Percentiles rank a stretch among this genome's conserved stretches.
These are phyloP conservation scores for Paxillus involutus DNA, from an alignment of 768 basidiomycete species.

Conservation along the genomic window DNA sequence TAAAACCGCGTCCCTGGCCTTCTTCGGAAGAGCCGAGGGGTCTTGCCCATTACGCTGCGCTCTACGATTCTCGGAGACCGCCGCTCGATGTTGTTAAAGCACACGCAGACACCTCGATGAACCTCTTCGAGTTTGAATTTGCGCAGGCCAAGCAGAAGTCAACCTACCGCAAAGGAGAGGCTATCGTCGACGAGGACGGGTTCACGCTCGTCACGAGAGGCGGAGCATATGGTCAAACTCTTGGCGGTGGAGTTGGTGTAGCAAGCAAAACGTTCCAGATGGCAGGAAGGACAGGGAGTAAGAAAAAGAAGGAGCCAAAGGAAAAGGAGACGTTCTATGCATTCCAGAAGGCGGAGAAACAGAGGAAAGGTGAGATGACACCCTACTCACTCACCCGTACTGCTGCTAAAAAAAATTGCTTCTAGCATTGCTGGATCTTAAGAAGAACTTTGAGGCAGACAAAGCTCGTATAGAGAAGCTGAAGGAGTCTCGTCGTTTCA, in stretches of 20 bases:
- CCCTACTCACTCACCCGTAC: not conserved
- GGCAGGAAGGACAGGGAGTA: slow-evolving; percentile 34
- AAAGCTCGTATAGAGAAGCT: slow-evolving; percentile 50
- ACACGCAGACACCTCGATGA: slow-evolving; percentile 82
- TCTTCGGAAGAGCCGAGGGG: slow-evolving; percentile 63
- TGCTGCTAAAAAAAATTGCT: slow-evolving; percentile 5
- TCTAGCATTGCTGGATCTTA: slow-evolving; percentile 57
- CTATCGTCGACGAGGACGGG: slow-evolving; percentile 90
- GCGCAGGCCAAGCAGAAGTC: slow-evolving; percentile 61
- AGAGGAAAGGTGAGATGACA: slow-evolving; percentile 63
- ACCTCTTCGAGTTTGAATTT: slow-evolving; percentile 63
- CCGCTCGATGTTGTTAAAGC: slow-evolving; percentile 68
- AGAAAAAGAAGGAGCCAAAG: slow-evolving; percentile 57
- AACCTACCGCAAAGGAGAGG: slow-evolving; percentile 79
- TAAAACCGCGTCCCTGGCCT: slow-evolving; percentile 65
- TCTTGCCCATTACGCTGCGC: slow-evolving; percentile 65
- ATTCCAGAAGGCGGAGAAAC: slow-evolving; percentile 90
- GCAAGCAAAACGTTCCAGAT: slow-evolving; percentile 58
- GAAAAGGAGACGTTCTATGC: slow-evolving; percentile 83
- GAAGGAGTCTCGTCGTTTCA: slow-evolving; percentile 79
- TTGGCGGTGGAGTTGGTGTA: slow-evolving; percentile 76
- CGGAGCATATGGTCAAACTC: slow-evolving; percentile 84
- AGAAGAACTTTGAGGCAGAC: slow-evolving; percentile 85
- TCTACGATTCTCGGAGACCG: slow-evolving; percentile 70
- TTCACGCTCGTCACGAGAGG: slow-evolving; percentile 94